Evolutionary conservation across 1,139 yeast species (phyloP).

Genomic region (Pichia norvegensis): DNA sequence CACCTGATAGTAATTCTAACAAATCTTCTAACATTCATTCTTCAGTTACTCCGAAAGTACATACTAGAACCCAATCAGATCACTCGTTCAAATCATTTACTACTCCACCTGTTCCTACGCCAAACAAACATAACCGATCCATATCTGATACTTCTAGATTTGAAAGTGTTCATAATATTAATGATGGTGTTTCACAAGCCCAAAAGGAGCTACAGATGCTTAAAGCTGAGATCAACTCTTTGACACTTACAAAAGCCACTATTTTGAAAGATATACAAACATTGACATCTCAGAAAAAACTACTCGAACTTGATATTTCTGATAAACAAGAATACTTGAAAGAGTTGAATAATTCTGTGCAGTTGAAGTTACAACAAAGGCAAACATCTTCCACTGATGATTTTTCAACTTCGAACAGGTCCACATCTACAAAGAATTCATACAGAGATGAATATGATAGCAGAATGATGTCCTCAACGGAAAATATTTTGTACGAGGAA

Average conservation of each 20-base stretch:
- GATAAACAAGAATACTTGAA: slow-evolving; percentile 17
- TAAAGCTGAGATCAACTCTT: slow-evolving; percentile 37
- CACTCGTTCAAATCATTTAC: slow-evolving; percentile 35
- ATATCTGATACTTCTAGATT: slow-evolving; percentile 18
- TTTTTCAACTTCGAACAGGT: slow-evolving; percentile 7
- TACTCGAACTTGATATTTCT: slow-evolving; percentile 21
- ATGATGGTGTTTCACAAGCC: slow-evolving; percentile 11
- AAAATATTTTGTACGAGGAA: slow-evolving; percentile 3
- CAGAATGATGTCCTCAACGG: slow-evolving; percentile 4
- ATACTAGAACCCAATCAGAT: slow-evolving; percentile 25
- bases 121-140: slow-evolving; percentile 20
- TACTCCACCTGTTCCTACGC: slow-evolving; percentile 25
- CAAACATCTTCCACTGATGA: slow-evolving; percentile 6
- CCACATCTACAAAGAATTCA: slow-evolving; percentile 7
- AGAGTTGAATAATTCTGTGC: slow-evolving; percentile 18
- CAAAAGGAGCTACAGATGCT: slow-evolving; percentile 35
- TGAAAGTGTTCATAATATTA: not conserved
- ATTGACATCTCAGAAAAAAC: slow-evolving; percentile 24
- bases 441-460: slow-evolving; percentile 4
- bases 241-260: slow-evolving; percentile 30
- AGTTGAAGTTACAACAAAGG: slow-evolving; percentile 1
- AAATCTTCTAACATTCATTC: not conserved
- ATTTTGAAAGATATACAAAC: slow-evolving; percentile 29
- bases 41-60: slow-evolving; percentile 9
- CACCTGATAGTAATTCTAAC: slow-evolving; percentile 14